Conservation (phyloP, 169 alveolate species). For the Condylostoma magnum region DNA sequence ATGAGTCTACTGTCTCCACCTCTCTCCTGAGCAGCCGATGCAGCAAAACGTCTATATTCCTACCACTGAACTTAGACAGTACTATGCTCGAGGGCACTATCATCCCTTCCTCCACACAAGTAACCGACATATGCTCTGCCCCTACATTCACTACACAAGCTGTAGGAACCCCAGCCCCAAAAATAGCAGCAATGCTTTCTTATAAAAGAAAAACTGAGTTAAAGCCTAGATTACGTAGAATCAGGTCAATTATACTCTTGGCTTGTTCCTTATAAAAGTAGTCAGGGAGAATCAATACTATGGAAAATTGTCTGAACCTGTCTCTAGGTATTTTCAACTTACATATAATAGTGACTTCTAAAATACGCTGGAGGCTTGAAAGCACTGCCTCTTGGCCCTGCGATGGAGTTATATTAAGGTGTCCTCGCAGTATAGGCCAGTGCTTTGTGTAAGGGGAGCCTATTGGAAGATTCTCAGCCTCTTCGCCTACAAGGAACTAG, state of each 20-base stretch:
- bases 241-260: slow-evolving; percentile 43
- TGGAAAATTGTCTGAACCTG: slow-evolving; percentile 41
- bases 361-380: slow-evolving; percentile 47
- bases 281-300: slow-evolving; percentile 60
- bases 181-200: slow-evolving; percentile 79
- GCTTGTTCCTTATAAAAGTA: slow-evolving; percentile 48
- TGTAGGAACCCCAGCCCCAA: slow-evolving; percentile 68
- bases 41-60: slow-evolving; percentile 54
- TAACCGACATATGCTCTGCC: slow-evolving; percentile 53
- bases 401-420: slow-evolving; percentile 41
- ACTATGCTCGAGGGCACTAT: slow-evolving; percentile 52
- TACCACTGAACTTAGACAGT: slow-evolving; percentile 71
- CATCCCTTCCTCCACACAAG: slow-evolving; percentile 80
- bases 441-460: slow-evolving; percentile 33
- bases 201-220: slow-evolving; percentile 66
- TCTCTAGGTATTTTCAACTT: slow-evolving; percentile 39
- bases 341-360: slow-evolving; percentile 40
- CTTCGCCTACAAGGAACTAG: slow-evolving; percentile 17
- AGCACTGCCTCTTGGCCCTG: slow-evolving; percentile 28
- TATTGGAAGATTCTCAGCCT: slow-evolving; percentile 10
- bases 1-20: neutral
- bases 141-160: slow-evolving; percentile 84
- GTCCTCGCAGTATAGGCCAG: slow-evolving; percentile 64
- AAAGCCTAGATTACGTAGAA: slow-evolving; percentile 61
- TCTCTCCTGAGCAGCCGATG: slow-evolving; percentile 20